phyloP scores from a whole-genome alignment of 2,329 filamentous ascomycete species.

The Neoascochyta sp. region DNA sequence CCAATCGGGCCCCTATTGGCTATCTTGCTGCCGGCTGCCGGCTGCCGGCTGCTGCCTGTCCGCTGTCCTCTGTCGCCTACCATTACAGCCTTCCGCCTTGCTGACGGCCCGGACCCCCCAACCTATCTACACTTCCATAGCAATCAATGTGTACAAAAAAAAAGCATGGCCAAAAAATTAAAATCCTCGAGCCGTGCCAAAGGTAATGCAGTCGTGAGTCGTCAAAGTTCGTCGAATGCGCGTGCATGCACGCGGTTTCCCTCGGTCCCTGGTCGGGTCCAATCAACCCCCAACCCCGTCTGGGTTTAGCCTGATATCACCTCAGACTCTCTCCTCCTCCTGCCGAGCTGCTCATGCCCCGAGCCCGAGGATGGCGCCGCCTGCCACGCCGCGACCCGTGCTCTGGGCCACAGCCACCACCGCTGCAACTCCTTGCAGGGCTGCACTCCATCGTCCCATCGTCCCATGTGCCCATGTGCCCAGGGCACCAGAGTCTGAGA shows the following conservation, averaged over 20 bases:
- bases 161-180: neutral
- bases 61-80: too few relatives aligned
- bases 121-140: too few relatives aligned
- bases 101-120: too few relatives aligned
- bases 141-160: neutral
- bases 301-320: constrained; percentile 3
- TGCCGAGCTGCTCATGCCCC: constrained; percentile 3
- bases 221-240: constrained; percentile 10
- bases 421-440: too few relatives aligned
- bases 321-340: constrained; percentile 4
- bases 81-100: too few relatives aligned
- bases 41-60: too few relatives aligned
- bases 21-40: too few relatives aligned
- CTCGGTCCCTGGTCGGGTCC: constrained; percentile 5
- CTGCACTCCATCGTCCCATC: too few relatives aligned
- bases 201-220: constrained; percentile 11
- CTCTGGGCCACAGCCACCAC: too few relatives aligned
- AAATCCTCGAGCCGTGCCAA: constrained; percentile 5
- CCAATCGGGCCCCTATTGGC: too few relatives aligned
- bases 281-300: constrained; percentile 4
- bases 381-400: too few relatives aligned
- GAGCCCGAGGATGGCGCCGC: constrained; percentile 5
- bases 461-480: neutral
- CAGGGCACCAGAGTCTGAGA: too few relatives aligned
- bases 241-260: constrained; percentile 7